A percentile compares a stretch with the other conserved stretches of the same genome.
These are phyloP conservation scores for Lentinus tigrinus DNA, from an alignment of 768 basidiomycete species.

Conservation along the genomic window DNA sequence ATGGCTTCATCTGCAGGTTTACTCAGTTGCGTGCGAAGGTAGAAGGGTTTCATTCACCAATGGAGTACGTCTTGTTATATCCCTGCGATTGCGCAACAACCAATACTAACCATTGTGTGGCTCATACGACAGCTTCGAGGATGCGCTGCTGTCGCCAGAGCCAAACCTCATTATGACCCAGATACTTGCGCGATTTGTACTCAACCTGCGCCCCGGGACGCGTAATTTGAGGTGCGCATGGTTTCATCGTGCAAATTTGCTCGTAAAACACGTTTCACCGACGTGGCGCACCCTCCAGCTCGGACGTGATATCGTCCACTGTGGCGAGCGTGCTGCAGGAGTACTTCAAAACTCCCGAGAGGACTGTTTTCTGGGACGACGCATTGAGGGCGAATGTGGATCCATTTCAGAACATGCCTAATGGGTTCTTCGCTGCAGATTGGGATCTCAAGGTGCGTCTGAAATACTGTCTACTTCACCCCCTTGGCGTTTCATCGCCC, in stretches of 20 bases:
- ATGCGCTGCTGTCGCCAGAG: conserved; percentile 70
- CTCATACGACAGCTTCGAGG: conserved; percentile 63
- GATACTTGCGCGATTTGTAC: conserved; percentile 72
- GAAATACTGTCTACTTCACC: conserved; percentile 22
- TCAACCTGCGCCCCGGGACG: conserved; percentile 83
- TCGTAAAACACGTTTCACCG: conserved; percentile 33
- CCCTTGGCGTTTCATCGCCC: conserved; percentile 15
- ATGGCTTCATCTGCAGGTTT: conserved; percentile 83
- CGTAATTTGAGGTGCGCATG: conserved; percentile 81
- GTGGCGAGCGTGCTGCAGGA: conserved; percentile 68
- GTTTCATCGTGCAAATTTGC: conserved; percentile 30
- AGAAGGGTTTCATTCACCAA: conserved; percentile 75
- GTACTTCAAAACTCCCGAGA: conserved; percentile 69
- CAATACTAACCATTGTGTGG: conserved; percentile 30
- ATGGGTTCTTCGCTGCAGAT: conserved; percentile 76
- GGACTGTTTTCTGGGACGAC: conserved; percentile 82
- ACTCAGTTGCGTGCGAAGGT: conserved; percentile 71
- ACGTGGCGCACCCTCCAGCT: conserved; percentile 46
- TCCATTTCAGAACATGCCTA: conserved; percentile 63
- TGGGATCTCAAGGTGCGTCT: conserved; percentile 79
- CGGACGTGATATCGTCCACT: conserved; percentile 80
- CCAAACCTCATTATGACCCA: conserved; percentile 71
- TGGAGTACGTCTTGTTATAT: conserved; percentile 64
- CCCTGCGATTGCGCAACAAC: background rate
- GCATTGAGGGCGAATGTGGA: conserved; percentile 64